Percentiles rank a stretch among this genome's conserved stretches.
These are phyloP conservation scores for Ramichloridium luteum DNA, from an alignment of 2,329 filamentous ascomycete species.

Conservation along the genomic window DNA sequence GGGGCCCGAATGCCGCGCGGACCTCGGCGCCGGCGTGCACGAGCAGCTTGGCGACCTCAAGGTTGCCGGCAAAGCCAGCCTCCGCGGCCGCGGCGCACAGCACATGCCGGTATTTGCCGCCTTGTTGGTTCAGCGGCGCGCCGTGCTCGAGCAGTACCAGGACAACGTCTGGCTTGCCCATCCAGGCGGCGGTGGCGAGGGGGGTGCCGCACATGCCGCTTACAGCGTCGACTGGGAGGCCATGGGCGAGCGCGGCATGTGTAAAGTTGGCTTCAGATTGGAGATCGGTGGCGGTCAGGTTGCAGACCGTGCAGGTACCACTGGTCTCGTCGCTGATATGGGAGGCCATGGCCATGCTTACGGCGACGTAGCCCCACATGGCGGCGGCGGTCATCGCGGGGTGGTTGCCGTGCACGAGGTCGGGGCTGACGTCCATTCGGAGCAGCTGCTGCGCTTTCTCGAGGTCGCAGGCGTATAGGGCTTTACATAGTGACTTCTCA, in stretches of 20 bases:
- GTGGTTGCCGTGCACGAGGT: conserved; percentile 6
- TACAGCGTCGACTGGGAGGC: conserved; percentile 13
- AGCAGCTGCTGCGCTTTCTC: conserved; percentile 11
- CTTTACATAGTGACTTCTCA: conserved; percentile 11
- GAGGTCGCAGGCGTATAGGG: conserved; percentile 10
- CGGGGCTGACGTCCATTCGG: conserved; percentile 8
- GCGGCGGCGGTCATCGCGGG: conserved; percentile 10
- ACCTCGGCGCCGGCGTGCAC: conserved; percentile 17
- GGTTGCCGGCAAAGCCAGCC: conserved; percentile 11
- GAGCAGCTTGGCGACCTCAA: conserved; percentile 21
- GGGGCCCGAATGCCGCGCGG: conserved; percentile 11
- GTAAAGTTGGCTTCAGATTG: conserved; percentile 12
- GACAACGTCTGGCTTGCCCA: conserved; percentile 15
- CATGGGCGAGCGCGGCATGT: conserved; percentile 16
- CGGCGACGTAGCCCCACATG: conserved; percentile 10
- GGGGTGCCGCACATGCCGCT: conserved; percentile 14
- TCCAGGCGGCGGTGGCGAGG: conserved; percentile 16
- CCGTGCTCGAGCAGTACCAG: conserved; percentile 16
- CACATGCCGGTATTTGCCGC: conserved; percentile 16
- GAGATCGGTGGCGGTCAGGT: conserved; percentile 9
- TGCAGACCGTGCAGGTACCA: conserved; percentile 10
- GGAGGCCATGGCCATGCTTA: conserved; percentile 10
- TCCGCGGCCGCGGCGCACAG: conserved; percentile 20
- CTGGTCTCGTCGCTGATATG: conserved; percentile 11
- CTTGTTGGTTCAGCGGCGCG: conserved; percentile 14